Percentiles rank a stretch among this genome's conserved stretches.
Conservation (phyloP, 2,329 filamentous ascomycete species). For the Microcera coccophila region DNA sequence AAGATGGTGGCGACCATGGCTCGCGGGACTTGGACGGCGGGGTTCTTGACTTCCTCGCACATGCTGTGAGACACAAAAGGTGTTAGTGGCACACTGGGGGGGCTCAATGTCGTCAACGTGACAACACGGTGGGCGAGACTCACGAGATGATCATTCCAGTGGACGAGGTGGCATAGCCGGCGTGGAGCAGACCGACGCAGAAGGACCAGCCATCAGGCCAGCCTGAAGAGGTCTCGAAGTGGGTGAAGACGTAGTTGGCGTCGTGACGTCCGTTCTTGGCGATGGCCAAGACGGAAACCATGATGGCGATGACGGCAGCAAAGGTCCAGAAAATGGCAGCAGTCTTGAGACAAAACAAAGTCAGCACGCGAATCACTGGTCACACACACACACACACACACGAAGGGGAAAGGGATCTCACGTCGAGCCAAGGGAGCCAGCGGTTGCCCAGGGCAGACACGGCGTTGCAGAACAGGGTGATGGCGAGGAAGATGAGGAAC, state of each 20-base stretch:
- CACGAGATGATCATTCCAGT: constrained; percentile 78
- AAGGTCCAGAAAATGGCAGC: constrained; percentile 74
- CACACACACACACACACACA: too few species aligned
- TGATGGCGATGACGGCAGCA: constrained; percentile 62
- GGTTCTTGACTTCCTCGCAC: constrained; percentile 68
- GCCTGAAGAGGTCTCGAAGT: constrained; percentile 65
- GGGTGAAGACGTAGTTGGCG: constrained; percentile 61
- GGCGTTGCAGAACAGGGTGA: constrained; percentile 61
- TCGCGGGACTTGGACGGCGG: constrained; percentile 65
- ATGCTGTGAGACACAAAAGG: constrained; percentile 45
- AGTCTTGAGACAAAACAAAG: constrained; percentile 45
- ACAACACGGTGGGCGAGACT: constrained; percentile 31
- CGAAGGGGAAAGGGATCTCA: constrained; percentile 43
- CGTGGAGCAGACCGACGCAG: constrained; percentile 67
- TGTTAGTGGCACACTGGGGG: constrained; percentile 3
- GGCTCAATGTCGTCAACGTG: not conserved
- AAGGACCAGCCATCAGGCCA: constrained; percentile 71
- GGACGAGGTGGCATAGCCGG: constrained; percentile 69
- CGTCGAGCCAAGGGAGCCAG: constrained; percentile 65
- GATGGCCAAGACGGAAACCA: constrained; percentile 59
- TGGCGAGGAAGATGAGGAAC: constrained; percentile 66
- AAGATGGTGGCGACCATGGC: constrained; percentile 66
- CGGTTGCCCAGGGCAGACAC: constrained; percentile 65
- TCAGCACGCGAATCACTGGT: constrained; percentile 7
- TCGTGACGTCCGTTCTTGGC: constrained; percentile 64